Evolutionary conservation across 2,329 filamentous ascomycete species (phyloP).

Genomic region (Bimuria novae-zelandiae): DNA sequence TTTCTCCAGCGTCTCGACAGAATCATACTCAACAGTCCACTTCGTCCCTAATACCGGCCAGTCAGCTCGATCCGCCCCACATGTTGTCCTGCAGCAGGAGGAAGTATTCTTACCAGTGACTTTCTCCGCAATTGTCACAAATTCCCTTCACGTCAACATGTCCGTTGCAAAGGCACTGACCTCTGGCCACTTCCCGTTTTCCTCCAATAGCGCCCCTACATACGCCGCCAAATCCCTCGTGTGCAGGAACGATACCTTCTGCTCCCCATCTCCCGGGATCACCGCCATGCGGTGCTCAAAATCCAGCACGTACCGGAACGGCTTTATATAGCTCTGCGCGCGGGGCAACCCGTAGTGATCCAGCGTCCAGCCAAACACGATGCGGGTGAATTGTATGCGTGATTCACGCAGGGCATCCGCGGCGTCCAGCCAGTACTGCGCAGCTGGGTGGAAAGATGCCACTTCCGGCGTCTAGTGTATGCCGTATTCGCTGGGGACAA

Average conservation of each 20-base stretch:
- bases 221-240: constrained; percentile 23
- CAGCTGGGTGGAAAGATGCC: constrained; percentile 11
- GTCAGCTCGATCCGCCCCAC: not conserved
- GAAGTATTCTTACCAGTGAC: constrained; percentile 45
- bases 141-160: constrained; percentile 51
- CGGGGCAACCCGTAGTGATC: constrained; percentile 38
- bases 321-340: constrained; percentile 22
- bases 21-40: constrained; percentile 17
- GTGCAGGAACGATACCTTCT: constrained; percentile 15
- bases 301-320: constrained; percentile 23
- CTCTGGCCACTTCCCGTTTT: constrained; percentile 40
- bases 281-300: constrained; percentile 16
- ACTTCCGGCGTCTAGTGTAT: constrained; percentile 13
- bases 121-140: constrained; percentile 51
- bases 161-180: constrained; percentile 46
- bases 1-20: constrained; percentile 10
- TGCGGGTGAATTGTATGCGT: constrained; percentile 28
- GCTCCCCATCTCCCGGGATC: constrained; percentile 21
- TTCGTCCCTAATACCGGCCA: constrained; percentile 9
- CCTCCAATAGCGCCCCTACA: constrained; percentile 15
- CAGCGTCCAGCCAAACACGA: constrained; percentile 32
- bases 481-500: constrained; percentile 24
- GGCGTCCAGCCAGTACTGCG: constrained; percentile 17
- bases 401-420: constrained; percentile 18
- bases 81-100: too few relatives aligned